Evolutionary conservation across 2,329 filamentous ascomycete genomes (phyloP).

Genomic region (Herpotrichia juniperi): DNA sequence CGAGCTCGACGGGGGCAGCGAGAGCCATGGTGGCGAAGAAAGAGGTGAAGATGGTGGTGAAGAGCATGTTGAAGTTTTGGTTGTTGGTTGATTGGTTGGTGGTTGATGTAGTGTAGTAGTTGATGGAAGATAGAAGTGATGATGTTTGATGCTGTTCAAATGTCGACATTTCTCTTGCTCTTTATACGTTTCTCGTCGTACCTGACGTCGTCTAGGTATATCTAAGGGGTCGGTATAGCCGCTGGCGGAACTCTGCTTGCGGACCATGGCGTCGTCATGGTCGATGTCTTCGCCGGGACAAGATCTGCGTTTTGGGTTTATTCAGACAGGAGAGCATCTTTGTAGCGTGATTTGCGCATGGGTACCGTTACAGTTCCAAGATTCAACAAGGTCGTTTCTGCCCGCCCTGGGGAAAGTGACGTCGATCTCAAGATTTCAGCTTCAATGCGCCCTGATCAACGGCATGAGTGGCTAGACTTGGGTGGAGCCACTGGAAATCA

Average conservation of each 20-base stretch:
- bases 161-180: conserved; percentile 23
- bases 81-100: conserved; percentile 12
- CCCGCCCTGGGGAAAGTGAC: conserved; percentile 21
- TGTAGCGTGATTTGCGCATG: conserved; percentile 13
- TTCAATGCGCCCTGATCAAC: conserved; percentile 22
- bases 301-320: conserved; percentile 24
- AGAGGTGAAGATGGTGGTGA: conserved; percentile 33
- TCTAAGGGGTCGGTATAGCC: background rate
- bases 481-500: conserved; percentile 21
- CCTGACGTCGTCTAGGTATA: background rate
- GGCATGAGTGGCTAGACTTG: conserved; percentile 23
- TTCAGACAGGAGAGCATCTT: conserved; percentile 14
- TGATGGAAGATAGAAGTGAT: conserved; percentile 22
- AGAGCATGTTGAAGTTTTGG: conserved; percentile 39
- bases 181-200: conserved; percentile 36
- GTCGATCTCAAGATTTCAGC: conserved; percentile 38
- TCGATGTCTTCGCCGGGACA: conserved; percentile 11
- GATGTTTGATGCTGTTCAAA: conserved; percentile 31
- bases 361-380: conserved; percentile 22
- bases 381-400: conserved; percentile 12
- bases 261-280: conserved; percentile 33
- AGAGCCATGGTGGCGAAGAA: conserved; percentile 36
- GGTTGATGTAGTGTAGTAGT: conserved; percentile 15
- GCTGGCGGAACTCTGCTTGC: conserved; percentile 4
- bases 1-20: conserved; percentile 34